Percentiles rank a stretch among this genome's conserved stretches.
These are phyloP conservation scores for Geoglossum cookeanum DNA, from an alignment of 2,329 filamentous ascomycete species.

Conservation along the genomic window DNA sequence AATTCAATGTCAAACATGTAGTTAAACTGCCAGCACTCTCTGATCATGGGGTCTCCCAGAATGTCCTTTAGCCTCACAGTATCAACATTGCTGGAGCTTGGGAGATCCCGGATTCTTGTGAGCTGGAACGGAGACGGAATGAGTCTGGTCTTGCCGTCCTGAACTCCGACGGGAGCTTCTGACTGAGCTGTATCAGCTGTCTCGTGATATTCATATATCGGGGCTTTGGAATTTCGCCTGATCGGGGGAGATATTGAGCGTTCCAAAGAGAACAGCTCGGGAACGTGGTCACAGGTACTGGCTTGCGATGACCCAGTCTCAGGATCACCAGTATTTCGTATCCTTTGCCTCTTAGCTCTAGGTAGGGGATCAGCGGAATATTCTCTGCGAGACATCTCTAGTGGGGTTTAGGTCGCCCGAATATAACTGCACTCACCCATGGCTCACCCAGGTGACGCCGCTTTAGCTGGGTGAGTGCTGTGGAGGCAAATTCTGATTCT, in stretches of 20 bases:
- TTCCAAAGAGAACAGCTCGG: neutral
- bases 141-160: neutral
- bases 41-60: constrained; percentile 45
- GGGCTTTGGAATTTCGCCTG: neutral
- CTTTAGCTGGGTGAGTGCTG: too few species aligned
- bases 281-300: neutral
- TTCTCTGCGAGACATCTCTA: neutral
- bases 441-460: too few species aligned
- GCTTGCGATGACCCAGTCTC: neutral
- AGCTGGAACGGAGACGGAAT: constrained; percentile 50
- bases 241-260: neutral
- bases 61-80: constrained; percentile 47
- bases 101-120: constrained; percentile 47
- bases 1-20: constrained; percentile 38
- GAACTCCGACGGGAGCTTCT: neutral
- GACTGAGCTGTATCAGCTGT: neutral
- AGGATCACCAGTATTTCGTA: neutral
- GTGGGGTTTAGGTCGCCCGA: neutral
- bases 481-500: too few species aligned
- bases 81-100: constrained; percentile 40
- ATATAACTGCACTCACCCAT: too few species aligned
- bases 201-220: neutral
- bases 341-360: neutral
- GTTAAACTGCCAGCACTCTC: constrained; percentile 37
- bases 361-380: neutral